Evolutionary conservation across 2,329 filamentous ascomycete species (phyloP).

Genomic region (Cercospora citrullina): DNA sequence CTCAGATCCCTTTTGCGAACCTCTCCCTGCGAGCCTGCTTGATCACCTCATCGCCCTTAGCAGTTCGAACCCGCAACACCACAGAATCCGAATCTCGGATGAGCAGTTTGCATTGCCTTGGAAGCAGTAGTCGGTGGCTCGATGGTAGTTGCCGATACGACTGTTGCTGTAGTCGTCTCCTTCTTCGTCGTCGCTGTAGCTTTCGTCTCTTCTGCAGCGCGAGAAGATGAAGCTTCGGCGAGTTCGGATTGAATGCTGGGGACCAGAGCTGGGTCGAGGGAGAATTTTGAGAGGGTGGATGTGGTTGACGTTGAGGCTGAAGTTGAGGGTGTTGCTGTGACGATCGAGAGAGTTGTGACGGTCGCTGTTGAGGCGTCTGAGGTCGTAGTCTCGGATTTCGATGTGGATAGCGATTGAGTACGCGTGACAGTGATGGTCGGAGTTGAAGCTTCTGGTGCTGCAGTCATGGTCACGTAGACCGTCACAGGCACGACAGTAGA

Average conservation of each 20-base stretch:
- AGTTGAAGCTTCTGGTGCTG: slow-evolving; percentile 6
- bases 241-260: slow-evolving; percentile 7
- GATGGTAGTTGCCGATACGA: background rate
- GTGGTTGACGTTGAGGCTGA: background rate
- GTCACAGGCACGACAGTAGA: slow-evolving; percentile 7
- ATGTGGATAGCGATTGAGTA: background rate
- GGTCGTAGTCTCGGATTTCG: background rate
- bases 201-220: background rate
- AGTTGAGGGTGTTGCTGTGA: background rate
- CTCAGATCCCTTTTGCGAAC: background rate
- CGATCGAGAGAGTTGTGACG: background rate
- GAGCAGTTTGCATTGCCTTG: background rate
- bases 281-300: background rate
- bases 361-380: background rate
- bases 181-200: background rate
- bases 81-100: slow-evolving; percentile 1
- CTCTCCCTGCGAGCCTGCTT: background rate
- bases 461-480: slow-evolving; percentile 18
- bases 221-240: background rate
- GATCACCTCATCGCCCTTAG: background rate
- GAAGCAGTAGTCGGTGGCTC: slow-evolving; percentile 3
- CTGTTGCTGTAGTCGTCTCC: background rate
- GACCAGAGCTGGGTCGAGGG: background rate
- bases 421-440: slow-evolving; percentile 2
- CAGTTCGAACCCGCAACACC: slow-evolving; percentile 6